Base-by-base conservation (phyloP, 257 asterid species). In the Nyctanthes arbortristis region DNA sequence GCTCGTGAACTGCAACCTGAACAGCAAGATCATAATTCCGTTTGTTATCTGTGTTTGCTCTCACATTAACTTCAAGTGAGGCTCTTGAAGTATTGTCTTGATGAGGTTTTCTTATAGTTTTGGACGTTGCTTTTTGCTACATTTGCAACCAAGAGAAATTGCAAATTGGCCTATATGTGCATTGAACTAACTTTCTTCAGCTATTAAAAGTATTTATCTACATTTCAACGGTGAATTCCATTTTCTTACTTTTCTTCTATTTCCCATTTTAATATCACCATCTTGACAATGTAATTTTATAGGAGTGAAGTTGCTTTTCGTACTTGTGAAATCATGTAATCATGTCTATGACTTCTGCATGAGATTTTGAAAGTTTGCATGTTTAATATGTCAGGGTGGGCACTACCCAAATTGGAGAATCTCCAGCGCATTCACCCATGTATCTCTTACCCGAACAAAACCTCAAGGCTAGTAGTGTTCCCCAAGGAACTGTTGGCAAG, bases 341-440 rank as follows among this genome's bases (percentile, higher is more conserved):
- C n/a, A n/a, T 62, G 67, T 24, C 11, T 35, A 4, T 16, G 7
- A 39, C 33, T 64, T 31, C 24, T 31, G 37, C 47, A 7, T 63
- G 9, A 5, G 5, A 12, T 49, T 59, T 59, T 57, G 22, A 37
- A 49, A 66, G 22, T 61, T 69, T 59, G 47, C 75, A 35, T 61
- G 49, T 65, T 49, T 60, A 62, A 63, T 66, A 63, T 75, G 67
- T 47, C 84, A 90, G 98, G 84, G 29, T 56, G 75, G 85, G 73
- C 74, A 73, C 78, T 56, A 65, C 71, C 59, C 79, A 40, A 27
- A 31, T 77, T 74, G 84, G 78, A 45, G 80, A 73, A 61, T 65
- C 77, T 65, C 86, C 63, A 68, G 74, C 76, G 69, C 61, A 80
- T 74, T 57, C 70, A 45, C 72, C 80, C 54, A 37, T 56, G 24